Base-by-base conservation (phyloP, 305 asterid species). In the Lippia alba region DNA sequence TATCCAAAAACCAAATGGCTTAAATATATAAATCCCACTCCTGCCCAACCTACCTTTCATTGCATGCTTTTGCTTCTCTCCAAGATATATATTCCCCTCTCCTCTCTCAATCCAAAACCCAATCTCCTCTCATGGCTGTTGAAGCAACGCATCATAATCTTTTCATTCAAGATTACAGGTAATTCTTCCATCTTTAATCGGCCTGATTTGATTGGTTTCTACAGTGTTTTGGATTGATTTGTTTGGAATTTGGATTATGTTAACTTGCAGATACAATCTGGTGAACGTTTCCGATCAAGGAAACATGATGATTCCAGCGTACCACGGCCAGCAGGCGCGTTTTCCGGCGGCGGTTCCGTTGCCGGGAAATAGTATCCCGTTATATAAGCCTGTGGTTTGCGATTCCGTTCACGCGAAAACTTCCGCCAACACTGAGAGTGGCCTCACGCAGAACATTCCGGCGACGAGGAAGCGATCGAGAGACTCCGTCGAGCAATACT, bases 381-480 rank as follows among this genome's bases (percentile, higher is more conserved):
- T 56, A 18, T 74, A 77, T 11, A 79, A 65, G 7, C 8, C 63
- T 32, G 60, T 40, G 68, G 62, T 19, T 53, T 76, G 82, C 5
- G 88, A 83, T 39, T 60, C 86, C 0, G 70, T 71, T 12, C 84
- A 80, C 74, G 88, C 84, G 0, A 88, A 86, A 70, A 82, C 90
- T 5, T 86, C 92, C 12, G 69, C 87, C 16, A 87, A 87, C 49
- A 82, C 91, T 0, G 97, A 88, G 32, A 88, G 97, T 61, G 94
- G 86, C 2, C 82, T 88, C 11, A 82, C 91, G 0, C 81, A 82
- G 59, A 83, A 85, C 39, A 44, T 79, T 6, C 53, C 83, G 3
- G 80, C 83, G 0, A 71, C 83, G 12, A 83, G 91, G 40, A 91
- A 90, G 79, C 90, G 95, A 4, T 69, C 85, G 0, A 75, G 92